A percentile compares a stretch with the other conserved stretches of the same genome.
These are phyloP conservation scores for Fallopia convolvulus DNA, from an alignment of 148 eudicot species.

Conservation along the genomic window DNA sequence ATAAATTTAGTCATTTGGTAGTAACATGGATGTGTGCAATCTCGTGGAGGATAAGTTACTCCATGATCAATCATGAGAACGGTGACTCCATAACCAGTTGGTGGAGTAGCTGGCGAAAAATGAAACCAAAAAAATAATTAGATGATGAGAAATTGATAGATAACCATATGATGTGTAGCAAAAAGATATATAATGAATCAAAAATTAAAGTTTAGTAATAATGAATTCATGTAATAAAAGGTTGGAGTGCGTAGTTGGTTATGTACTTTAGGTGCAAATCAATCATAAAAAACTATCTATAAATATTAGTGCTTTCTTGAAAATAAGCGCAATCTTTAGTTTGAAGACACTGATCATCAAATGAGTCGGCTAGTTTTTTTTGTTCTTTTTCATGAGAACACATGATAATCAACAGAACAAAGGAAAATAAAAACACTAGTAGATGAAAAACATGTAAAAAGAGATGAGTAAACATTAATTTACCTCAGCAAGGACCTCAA, in stretches of 20 bases:
- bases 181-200: neutral
- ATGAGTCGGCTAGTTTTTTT: neutral
- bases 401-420: neutral
- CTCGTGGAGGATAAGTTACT: neutral
- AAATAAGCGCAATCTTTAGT: neutral
- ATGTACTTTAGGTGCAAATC: neutral
- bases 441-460: neutral
- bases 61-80: neutral
- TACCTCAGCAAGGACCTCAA: neutral
- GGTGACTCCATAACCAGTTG: neutral
- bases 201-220: neutral
- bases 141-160: neutral
- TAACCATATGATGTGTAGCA: neutral
- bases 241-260: neutral
- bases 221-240: neutral
- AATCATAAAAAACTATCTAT: neutral
- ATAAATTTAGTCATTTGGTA: neutral
- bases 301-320: neutral
- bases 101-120: conserved; percentile 2
- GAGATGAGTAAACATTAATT: neutral
- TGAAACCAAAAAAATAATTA: neutral
- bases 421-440: neutral
- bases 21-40: neutral
- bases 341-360: neutral
- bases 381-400: neutral